These are phyloP conservation scores for Stromatinia cepivora DNA, from an alignment of 2,329 filamentous ascomycete species.

Conservation along the genomic window DNA sequence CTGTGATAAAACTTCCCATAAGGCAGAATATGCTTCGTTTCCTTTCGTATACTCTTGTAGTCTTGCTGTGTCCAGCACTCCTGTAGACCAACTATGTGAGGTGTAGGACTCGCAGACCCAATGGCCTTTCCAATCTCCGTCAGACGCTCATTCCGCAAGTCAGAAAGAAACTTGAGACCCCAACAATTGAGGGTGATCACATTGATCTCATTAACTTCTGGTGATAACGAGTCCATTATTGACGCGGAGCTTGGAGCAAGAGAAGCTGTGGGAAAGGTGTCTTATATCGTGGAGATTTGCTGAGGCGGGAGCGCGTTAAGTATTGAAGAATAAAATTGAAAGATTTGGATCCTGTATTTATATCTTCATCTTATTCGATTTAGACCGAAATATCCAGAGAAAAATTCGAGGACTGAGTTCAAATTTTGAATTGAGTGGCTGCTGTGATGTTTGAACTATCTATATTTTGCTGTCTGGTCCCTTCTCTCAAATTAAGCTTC, in stretches of 20 bases:
- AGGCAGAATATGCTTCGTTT: conserved; percentile 73
- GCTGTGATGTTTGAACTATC: neutral
- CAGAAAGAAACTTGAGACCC: conserved; percentile 86
- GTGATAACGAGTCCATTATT: neutral
- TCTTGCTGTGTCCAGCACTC: conserved; percentile 91
- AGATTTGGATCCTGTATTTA: neutral
- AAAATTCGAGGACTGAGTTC: neutral
- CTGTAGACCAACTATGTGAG: conserved; percentile 88
- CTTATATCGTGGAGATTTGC: neutral
- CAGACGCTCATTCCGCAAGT: conserved; percentile 74
- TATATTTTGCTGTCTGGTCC: neutral
- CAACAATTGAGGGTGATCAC: conserved; percentile 94
- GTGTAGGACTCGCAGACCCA: conserved; percentile 63
- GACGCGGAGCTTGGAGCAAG: too few relatives aligned
- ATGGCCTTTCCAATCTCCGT: conserved; percentile 81
- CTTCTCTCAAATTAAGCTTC: conserved; percentile 6
- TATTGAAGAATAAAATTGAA: neutral
- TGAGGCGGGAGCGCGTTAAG: neutral
- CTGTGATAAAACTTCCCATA: conserved; percentile 92
- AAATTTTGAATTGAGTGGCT: neutral
- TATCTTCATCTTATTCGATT: neutral
- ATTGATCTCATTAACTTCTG: conserved; percentile 56
- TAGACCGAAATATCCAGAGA: neutral
- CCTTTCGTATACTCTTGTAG: conserved; percentile 73
- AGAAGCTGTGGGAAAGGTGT: neutral